Evolutionary conservation across 768 basidiomycete species (phyloP).

Genomic region (Boletus huronensis): DNA sequence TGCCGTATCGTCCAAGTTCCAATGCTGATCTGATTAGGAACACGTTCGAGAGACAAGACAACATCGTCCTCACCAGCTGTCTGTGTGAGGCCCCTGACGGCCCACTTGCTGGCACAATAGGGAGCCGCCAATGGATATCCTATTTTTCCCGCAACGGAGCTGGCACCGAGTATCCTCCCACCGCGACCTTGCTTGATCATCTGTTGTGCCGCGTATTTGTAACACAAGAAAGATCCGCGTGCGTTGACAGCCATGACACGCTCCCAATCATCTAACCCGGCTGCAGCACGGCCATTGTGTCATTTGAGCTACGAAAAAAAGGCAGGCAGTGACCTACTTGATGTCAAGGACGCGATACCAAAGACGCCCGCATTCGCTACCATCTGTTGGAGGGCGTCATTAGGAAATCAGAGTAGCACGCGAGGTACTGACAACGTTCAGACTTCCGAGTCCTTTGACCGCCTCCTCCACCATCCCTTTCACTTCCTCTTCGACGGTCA

Average conservation of each 20-base stretch:
- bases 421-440: conserved; percentile 2
- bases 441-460: neutral
- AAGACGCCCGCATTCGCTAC: conserved; percentile 10
- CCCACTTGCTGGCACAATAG: conserved; percentile 37
- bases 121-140: neutral
- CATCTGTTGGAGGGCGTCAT: neutral
- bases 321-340: neutral
- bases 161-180: conserved; percentile 49
- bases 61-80: conserved; percentile 25
- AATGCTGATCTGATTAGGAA: neutral
- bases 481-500: conserved; percentile 2
- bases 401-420: neutral
- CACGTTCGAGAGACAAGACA: neutral
- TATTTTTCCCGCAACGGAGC: conserved; percentile 3
- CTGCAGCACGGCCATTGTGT: neutral
- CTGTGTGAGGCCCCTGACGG: conserved; percentile 39
- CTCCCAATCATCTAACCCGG: conserved; percentile 1
- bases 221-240: conserved; percentile 55
- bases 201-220: conserved; percentile 56
- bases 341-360: neutral
- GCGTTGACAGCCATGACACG: conserved; percentile 37
- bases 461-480: neutral
- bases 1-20: conserved; percentile 30
- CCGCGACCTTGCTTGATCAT: conserved; percentile 52
- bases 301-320: neutral